Conservation (phyloP, 495 filamentous ascomycete genomes). For the Zalerion maritima region DNA sequence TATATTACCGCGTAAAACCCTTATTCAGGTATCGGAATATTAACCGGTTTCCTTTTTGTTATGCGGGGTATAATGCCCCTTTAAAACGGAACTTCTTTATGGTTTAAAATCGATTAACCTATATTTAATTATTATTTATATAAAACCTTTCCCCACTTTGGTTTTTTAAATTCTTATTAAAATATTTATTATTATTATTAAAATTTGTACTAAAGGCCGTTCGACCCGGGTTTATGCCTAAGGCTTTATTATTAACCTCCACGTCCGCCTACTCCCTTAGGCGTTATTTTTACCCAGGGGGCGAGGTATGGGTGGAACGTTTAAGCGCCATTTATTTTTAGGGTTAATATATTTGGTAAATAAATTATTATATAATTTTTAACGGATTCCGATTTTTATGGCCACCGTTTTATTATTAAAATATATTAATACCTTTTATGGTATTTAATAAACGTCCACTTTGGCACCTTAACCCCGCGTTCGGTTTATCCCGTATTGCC, state of each 20-base stretch:
- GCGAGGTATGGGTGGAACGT: constrained; percentile 1
- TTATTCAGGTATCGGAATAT: constrained; percentile 2
- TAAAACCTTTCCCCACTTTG: constrained; percentile 26
- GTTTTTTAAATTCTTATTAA: constrained; percentile 20
- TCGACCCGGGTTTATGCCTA: constrained; percentile 50
- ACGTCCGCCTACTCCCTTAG: constrained; percentile 13
- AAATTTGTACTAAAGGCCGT: constrained; percentile 17
- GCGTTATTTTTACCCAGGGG: constrained; percentile 11
- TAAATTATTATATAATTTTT: constrained; percentile 5
- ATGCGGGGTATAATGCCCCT: constrained; percentile 26
- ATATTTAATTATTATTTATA: constrained; percentile 5
- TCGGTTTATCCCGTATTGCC: constrained; percentile 54
- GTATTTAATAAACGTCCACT: constrained; percentile 42
- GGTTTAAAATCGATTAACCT: constrained; percentile 21
- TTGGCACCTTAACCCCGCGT: constrained; percentile 57
- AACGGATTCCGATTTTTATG: constrained; percentile 7
- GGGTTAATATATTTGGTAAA: constrained; percentile 2
- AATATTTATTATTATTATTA: constrained; percentile 6
- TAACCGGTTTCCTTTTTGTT: constrained; percentile 20
- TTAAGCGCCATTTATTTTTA: constrained; percentile 5
- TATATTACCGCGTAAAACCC: constrained; percentile 41
- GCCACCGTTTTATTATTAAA: constrained; percentile 31
- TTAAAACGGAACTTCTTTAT: constrained; percentile 4
- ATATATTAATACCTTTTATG: constrained; percentile 2
- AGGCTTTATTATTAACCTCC: constrained; percentile 29